These are phyloP conservation scores for Coemansia sp. DNA, from an alignment of 192 early-diverging fungal genomes.

Conservation along the genomic window DNA sequence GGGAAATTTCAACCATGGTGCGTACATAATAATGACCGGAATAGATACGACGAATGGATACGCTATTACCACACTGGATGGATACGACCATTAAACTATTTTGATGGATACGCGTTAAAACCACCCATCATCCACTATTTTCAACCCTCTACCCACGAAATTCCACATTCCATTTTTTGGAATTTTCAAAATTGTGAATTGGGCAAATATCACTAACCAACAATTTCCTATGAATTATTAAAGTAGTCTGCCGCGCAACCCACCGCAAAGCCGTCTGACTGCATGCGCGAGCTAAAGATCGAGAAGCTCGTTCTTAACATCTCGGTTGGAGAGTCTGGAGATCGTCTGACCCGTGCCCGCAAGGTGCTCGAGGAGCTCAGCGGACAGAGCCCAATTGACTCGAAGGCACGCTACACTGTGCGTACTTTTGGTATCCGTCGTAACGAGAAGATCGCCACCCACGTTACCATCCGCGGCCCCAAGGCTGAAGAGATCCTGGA, in stretches of 20 bases:
- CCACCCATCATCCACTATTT: not conserved
- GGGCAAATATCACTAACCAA: not conserved
- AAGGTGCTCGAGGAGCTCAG: constrained; percentile 99
- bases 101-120: not conserved
- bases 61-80: not conserved
- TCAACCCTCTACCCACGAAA: not conserved
- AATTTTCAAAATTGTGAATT: not conserved
- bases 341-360: constrained; percentile 98
- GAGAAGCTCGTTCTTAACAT: constrained; percentile 99
- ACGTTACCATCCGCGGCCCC: constrained; percentile 96
- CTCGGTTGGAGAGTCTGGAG: constrained; percentile 98
- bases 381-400: constrained; percentile 98
- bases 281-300: constrained; percentile 94
- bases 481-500: constrained; percentile 98
- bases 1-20: not conserved
- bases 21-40: not conserved
- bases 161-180: not conserved
- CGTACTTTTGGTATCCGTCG: constrained; percentile 99
- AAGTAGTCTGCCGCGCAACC: constrained; percentile 60
- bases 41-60: not conserved
- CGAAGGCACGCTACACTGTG: constrained; percentile 99
- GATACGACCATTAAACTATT: not conserved
- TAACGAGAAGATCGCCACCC: constrained; percentile 99
- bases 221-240: not conserved
- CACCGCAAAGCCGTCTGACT: constrained; percentile 78